phyloP scores from a whole-genome alignment of 495 filamentous ascomycete species.

The Aspergillus campestris region DNA sequence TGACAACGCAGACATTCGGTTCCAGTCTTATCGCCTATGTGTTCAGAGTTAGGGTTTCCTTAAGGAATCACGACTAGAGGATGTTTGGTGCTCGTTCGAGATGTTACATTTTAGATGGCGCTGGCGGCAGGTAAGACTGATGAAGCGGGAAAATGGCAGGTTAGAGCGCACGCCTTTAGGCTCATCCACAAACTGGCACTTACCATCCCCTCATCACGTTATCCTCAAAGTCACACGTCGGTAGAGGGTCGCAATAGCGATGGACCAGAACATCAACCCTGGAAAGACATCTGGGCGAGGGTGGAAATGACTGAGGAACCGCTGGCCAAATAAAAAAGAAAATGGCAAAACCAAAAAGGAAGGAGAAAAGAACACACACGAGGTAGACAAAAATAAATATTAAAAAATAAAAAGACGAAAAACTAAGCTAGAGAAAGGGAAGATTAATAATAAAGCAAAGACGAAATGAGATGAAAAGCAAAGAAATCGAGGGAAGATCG shows the following conservation, averaged over 20 bases:
- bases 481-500: neutral
- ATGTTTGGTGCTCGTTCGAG: neutral
- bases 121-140: conserved; percentile 38
- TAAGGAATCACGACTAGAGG: neutral
- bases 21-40: conserved; percentile 34
- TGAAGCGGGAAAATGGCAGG: neutral
- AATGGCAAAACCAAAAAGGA: neutral
- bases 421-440: no score
- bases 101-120: conserved; percentile 38
- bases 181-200: conserved; percentile 11
- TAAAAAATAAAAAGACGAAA: no score
- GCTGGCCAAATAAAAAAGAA: conserved; percentile 1
- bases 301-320: conserved; percentile 1
- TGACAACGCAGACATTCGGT: conserved; percentile 34
- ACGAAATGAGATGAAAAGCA: neutral
- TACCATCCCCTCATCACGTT: conserved; percentile 42
- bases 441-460: neutral
- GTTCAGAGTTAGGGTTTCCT: conserved; percentile 2
- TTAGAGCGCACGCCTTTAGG: neutral
- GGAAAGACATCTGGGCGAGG: conserved; percentile 1
- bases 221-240: conserved; percentile 9
- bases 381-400: neutral
- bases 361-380: neutral
- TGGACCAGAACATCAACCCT: conserved; percentile 12
- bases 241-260: conserved; percentile 12